Conservation (phyloP, 306 rosid genomes). For the Sechiopsis laciniata region DNA sequence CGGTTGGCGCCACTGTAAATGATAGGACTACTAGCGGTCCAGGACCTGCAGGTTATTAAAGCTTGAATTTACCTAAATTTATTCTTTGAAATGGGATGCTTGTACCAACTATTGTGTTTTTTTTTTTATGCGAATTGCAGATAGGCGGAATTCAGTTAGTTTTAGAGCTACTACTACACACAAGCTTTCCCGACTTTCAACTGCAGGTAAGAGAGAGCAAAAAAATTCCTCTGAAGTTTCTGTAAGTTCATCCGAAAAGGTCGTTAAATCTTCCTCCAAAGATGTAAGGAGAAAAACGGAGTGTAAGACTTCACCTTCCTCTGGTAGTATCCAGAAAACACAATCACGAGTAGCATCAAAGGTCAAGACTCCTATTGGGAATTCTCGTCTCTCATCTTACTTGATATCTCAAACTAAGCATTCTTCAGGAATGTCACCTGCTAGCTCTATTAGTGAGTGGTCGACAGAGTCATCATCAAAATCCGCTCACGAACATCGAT, state of each 20-base stretch:
- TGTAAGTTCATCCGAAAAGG: conserved; percentile 34
- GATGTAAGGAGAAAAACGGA: conserved; percentile 38
- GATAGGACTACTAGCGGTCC: conserved; percentile 35
- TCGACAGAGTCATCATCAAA: conserved; percentile 71
- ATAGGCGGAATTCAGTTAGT: conserved; percentile 37
- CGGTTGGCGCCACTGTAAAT: conserved; percentile 47
- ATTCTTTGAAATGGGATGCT: conserved; percentile 15
- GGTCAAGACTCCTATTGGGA: conserved; percentile 36
- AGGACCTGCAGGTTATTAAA: conserved; percentile 42
- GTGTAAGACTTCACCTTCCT: conserved; percentile 35
- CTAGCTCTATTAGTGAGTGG: conserved; percentile 85
- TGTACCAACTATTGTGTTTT: conserved; percentile 1
- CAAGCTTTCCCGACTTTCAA: conserved; percentile 31
- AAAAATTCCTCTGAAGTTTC: conserved; percentile 38
- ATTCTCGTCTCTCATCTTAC: conserved; percentile 38
- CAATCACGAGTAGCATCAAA: conserved; percentile 42
- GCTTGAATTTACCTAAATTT: conserved; percentile 24
- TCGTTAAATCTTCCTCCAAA: conserved; percentile 42
- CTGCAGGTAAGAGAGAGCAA: conserved; percentile 40
- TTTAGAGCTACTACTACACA: conserved; percentile 33
- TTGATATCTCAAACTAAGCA: conserved; percentile 43
- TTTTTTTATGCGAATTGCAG: conserved; percentile 36
- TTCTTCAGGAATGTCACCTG: conserved; percentile 64
- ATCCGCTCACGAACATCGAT: conserved; percentile 37
- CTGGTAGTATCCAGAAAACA: conserved; percentile 40